Evolutionary conservation across 1,139 yeast species (phyloP).

Genomic region (Zygosaccharomyces sapae): DNA sequence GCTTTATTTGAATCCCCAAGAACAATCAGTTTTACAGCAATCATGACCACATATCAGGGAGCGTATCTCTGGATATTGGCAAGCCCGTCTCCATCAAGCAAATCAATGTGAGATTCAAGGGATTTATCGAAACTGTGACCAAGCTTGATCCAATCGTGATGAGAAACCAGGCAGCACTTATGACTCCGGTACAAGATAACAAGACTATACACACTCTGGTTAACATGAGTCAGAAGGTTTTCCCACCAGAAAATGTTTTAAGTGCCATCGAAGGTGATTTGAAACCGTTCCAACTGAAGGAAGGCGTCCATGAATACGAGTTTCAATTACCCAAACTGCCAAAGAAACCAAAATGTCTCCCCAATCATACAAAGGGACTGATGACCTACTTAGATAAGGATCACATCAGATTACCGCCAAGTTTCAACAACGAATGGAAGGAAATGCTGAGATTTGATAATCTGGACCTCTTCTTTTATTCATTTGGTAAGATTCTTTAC

Average conservation of each 20-base stretch:
- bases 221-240: conserved; percentile 23
- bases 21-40: conserved; percentile 30
- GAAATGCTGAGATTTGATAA: conserved; percentile 26
- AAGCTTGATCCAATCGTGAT: conserved; percentile 23
- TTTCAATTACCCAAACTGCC: conserved; percentile 29
- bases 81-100: conserved; percentile 27
- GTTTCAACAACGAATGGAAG: conserved; percentile 29
- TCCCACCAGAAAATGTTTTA: conserved; percentile 35
- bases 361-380: conserved; percentile 22
- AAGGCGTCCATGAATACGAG: conserved; percentile 28
- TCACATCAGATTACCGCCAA: conserved; percentile 31
- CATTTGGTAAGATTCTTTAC: conserved; percentile 31
- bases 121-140: conserved; percentile 30
- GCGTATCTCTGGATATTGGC: conserved; percentile 19
- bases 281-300: conserved; percentile 29
- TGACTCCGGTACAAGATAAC: conserved; percentile 27
- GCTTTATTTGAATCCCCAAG: conserved; percentile 24
- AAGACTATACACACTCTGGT: conserved; percentile 27
- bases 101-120: conserved; percentile 28
- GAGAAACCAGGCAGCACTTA: conserved; percentile 23
- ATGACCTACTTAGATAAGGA: conserved; percentile 23
- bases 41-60: conserved; percentile 29
- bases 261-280: conserved; percentile 29
- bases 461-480: conserved; percentile 27
- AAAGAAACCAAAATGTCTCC: conserved; percentile 27